phyloP scores from a whole-genome alignment of 2,329 filamentous ascomycete genomes.

The Xylariaceae sp. region DNA sequence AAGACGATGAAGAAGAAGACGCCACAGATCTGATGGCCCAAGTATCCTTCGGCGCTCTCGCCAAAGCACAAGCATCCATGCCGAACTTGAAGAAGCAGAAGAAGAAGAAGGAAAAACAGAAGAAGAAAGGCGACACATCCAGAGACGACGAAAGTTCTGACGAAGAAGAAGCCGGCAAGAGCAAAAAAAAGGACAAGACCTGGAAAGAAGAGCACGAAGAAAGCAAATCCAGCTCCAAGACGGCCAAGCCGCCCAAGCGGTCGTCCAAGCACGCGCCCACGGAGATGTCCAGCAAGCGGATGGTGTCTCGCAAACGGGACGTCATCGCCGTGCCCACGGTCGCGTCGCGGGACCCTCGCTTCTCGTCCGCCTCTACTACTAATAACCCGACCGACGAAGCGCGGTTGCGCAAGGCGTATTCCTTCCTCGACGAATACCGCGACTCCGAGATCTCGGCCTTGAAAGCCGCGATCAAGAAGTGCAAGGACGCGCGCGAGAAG shows the following conservation, averaged over 20 bases:
- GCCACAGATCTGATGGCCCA: conserved; percentile 44
- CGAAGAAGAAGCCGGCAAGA: no score
- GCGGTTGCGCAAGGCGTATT: conserved; percentile 67
- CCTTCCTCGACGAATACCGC: conserved; percentile 83
- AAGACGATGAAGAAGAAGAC: conserved; percentile 30
- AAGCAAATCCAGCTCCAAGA: conserved; percentile 30
- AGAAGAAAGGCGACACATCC: conserved; percentile 4
- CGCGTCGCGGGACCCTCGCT: conserved; percentile 73
- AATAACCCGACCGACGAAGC: conserved; percentile 55
- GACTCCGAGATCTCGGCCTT: conserved; percentile 76
- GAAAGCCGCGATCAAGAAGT: conserved; percentile 59
- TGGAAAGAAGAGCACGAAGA: conserved; percentile 17
- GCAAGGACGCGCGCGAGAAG: conserved; percentile 32
- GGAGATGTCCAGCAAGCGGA: conserved; percentile 74
- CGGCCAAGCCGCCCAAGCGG: conserved; percentile 31
- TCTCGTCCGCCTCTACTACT: conserved; percentile 59
- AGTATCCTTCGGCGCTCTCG: conserved; percentile 86
- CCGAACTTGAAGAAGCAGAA: conserved; percentile 29
- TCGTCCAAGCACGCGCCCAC: conserved; percentile 85
- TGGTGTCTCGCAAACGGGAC: conserved; percentile 74
- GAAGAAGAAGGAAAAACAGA: conserved; percentile 23
- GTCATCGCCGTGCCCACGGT: conserved; percentile 56
- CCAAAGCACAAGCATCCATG: conserved; percentile 74
- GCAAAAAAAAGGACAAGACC: no score
- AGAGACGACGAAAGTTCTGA: no score